Percentiles rank a stretch among this genome's conserved stretches.
Conservation (phyloP, 2,329 filamentous ascomycete species). For the Graphilbum fragrans region DNA sequence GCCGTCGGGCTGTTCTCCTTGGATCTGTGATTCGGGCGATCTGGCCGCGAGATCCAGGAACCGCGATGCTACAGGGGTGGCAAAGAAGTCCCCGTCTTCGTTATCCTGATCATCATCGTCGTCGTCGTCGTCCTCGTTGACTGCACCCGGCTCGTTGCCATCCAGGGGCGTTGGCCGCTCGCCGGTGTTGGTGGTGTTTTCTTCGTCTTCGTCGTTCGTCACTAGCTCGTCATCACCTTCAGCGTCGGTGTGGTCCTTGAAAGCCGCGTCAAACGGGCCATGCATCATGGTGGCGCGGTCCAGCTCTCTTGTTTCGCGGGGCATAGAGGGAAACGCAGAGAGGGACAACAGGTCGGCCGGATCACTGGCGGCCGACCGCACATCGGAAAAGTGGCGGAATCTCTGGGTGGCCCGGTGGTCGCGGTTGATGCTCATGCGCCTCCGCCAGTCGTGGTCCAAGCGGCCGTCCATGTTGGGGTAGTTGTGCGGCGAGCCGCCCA, state of each 20-base stretch:
- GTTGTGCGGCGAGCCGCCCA: constrained; percentile 30
- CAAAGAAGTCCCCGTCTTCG: constrained; percentile 41
- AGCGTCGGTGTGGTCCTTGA: constrained; percentile 60
- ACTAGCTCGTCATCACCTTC: constrained; percentile 86
- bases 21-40: constrained; percentile 11
- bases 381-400: constrained; percentile 39
- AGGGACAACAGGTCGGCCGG: constrained; percentile 49
- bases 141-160: constrained; percentile 19
- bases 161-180: constrained; percentile 2
- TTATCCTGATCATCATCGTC: constrained; percentile 17
- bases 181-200: constrained; percentile 8
- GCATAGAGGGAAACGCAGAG: constrained; percentile 23
- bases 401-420: constrained; percentile 29
- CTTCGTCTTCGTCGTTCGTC: constrained; percentile 62
- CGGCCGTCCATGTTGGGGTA: constrained; percentile 37
- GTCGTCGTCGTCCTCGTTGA: constrained; percentile 79
- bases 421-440: constrained; percentile 36
- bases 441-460: constrained; percentile 31
- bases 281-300: not conserved
- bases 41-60: constrained; percentile 8
- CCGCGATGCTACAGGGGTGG: constrained; percentile 29
- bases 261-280: constrained; percentile 21
- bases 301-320: not conserved
- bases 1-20: constrained; percentile 13
- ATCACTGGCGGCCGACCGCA: constrained; percentile 49